Evolutionary conservation across 768 basidiomycete genomes (phyloP).

Genomic region (Boletus fagicola): DNA sequence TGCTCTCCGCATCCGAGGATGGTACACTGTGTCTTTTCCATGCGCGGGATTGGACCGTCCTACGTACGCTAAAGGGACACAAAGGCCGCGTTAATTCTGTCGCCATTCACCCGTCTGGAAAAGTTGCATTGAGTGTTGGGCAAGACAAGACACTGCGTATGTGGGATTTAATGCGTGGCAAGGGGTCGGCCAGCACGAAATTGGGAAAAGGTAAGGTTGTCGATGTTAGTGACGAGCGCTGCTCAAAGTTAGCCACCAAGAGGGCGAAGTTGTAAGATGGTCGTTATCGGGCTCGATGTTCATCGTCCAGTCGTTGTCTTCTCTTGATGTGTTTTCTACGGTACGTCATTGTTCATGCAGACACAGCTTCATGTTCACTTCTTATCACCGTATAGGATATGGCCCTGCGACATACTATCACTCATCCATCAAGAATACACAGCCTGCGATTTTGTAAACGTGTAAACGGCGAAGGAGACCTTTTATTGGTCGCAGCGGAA

Average conservation of each 20-base stretch:
- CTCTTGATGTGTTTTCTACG: conserved; percentile 80
- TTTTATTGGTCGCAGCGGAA: conserved; percentile 84
- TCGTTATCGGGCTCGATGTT: conserved; percentile 75
- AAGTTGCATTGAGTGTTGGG: conserved; percentile 89
- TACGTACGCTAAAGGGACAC: conserved; percentile 88
- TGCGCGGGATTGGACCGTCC: conserved; percentile 90
- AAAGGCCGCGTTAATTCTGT: conserved; percentile 89
- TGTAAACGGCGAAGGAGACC: conserved; percentile 54
- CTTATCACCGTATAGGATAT: conserved; percentile 57
- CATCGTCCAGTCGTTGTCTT: conserved; percentile 71
- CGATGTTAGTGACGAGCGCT: neutral
- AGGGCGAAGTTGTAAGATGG: conserved; percentile 93
- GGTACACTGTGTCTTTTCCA: conserved; percentile 88
- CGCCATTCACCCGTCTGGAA: conserved; percentile 90
- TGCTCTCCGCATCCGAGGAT: conserved; percentile 91
- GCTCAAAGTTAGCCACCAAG: conserved; percentile 37
- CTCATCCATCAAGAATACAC: conserved; percentile 81
- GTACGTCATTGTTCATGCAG: conserved; percentile 37
- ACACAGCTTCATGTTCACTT: neutral
- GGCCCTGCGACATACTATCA: conserved; percentile 67
- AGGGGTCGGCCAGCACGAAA: conserved; percentile 84
- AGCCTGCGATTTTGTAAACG: conserved; percentile 74
- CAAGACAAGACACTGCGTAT: conserved; percentile 86
- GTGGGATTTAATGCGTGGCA: conserved; percentile 99
- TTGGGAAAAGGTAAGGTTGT: conserved; percentile 71